Evolutionary conservation across 495 filamentous ascomycete species (phyloP), one percentile per base, ranked within the genome.

Genomic region (Evernia prunastri): DNA sequence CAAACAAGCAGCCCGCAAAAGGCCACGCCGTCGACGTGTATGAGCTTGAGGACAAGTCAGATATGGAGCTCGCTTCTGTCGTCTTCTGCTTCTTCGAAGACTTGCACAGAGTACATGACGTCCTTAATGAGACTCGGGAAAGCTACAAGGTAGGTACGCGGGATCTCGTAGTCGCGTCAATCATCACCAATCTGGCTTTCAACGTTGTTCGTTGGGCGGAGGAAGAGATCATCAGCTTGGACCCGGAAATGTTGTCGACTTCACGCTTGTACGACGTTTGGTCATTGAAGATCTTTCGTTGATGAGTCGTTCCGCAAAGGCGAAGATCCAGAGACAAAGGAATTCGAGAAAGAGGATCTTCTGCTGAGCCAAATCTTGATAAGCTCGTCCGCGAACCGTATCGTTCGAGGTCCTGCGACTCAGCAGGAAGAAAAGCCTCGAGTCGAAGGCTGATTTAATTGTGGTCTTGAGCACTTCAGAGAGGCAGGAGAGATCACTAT

Each of bases 41-140:
- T 49, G 66, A 68, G 43, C 40, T 65, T 12, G 51, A 62, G 3
- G 47, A 59, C 25, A n/a, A 65, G 45, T 61, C 33, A 1, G 62
- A 68, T 18, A 43, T 43, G 25, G 65, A 67, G 6, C 17, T 56
- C 20, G 58, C 58, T 25, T 68, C 65, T 13, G 56, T 49, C 23
- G 54, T 68, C 15, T 67, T 49, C 58, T 68, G 66, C 35, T 68
- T 65, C 27, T 68, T 68, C 29, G 66, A 68, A 45, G 66, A 68
- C 43, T 51, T 65, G 33, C 66, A 68, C 23, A 49, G 62, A 37
- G 18, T 56, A 17, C 62, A 68, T 56, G 29, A 58, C 0, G 49
- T 59, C 23, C 17, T 68, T 3, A 39, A 59, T 18, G 57, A 67
- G 5, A 54, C 43, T 0, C 61, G 66, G 66, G 29, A 54, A 31